These are phyloP conservation scores for Nicotiana rustica DNA, from an alignment of 305 asterid genomes.

Conservation along the genomic window DNA sequence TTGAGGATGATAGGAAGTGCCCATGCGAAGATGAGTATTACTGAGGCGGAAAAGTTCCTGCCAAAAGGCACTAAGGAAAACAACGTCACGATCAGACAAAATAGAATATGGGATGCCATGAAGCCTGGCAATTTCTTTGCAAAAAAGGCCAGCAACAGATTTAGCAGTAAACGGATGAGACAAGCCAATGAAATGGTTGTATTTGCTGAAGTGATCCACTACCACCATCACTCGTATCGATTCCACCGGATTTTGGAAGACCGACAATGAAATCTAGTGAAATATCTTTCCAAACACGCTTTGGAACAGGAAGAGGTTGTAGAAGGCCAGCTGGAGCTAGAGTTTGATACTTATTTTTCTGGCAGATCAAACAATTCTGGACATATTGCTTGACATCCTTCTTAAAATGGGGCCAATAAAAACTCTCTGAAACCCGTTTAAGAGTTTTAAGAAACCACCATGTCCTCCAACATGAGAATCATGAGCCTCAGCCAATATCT, in stretches of 20 bases:
- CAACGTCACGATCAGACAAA: background rate
- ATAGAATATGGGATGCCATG: background rate
- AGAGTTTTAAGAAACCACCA: background rate
- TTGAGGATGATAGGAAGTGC: background rate
- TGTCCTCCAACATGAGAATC: slow-evolving; percentile 12
- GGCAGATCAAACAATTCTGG: background rate
- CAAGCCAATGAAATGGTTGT: background rate
- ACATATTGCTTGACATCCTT: slow-evolving; percentile 9
- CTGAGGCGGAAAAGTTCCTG: background rate
- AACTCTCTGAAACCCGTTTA: background rate
- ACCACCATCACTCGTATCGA: background rate
- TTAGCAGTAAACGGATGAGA: background rate
- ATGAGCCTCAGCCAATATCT: background rate
- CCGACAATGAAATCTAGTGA: background rate
- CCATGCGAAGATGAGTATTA: background rate
- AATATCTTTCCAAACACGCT: too few species aligned
- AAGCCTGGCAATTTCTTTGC: too few species aligned
- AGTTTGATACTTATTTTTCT: background rate
- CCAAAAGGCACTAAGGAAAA: background rate
- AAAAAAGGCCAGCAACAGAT: background rate
- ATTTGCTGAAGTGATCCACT: background rate
- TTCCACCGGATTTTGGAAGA: background rate
- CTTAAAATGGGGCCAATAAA: background rate
- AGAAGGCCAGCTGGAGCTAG: background rate
- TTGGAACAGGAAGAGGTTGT: too few species aligned